phyloP scores from a whole-genome alignment of 2,329 filamentous ascomycete species.

The Macroventuria anomochaeta region DNA sequence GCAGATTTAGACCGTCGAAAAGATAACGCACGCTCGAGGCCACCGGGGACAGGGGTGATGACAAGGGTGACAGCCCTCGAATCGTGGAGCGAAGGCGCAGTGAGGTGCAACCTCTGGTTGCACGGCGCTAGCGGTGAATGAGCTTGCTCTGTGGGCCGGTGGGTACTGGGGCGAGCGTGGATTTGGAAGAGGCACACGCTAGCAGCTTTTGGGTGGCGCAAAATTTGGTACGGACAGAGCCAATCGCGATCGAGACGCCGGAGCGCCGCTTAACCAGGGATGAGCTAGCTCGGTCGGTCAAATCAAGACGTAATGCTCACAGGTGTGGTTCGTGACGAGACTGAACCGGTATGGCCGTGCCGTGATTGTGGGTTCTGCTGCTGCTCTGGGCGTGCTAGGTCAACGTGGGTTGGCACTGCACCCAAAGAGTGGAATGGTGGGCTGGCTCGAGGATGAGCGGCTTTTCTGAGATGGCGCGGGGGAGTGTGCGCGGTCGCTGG shows the following conservation, averaged over 20 bases:
- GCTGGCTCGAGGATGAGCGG: conserved; percentile 20
- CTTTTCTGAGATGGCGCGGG: conserved; percentile 23
- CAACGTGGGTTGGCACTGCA: conserved; percentile 33
- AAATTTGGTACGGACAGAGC: conserved; percentile 35
- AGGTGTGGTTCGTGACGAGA: conserved; percentile 31
- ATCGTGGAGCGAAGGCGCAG: conserved; percentile 46
- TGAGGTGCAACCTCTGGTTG: conserved; percentile 47
- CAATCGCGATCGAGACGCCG: conserved; percentile 38
- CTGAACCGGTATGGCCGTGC: conserved; percentile 46
- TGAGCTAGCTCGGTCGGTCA: conserved; percentile 43
- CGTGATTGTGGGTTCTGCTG: conserved; percentile 40
- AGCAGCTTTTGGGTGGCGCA: conserved; percentile 41
- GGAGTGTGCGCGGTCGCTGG: conserved; percentile 26
- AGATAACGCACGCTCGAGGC: conserved; percentile 48
- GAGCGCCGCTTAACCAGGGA: conserved; percentile 39
- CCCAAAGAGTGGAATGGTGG: conserved; percentile 32
- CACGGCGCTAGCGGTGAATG: conserved; percentile 47
- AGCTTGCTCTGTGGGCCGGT: conserved; percentile 36
- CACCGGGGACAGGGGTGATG: conserved; percentile 35
- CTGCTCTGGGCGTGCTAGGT: conserved; percentile 37
- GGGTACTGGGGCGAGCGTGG: conserved; percentile 36
- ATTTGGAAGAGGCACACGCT: conserved; percentile 40
- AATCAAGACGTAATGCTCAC: conserved; percentile 44
- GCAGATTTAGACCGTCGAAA: conserved; percentile 49
- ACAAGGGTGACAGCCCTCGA: conserved; percentile 38